phyloP scores from a whole-genome alignment of 78 protist species.

The Dictyostelium brefeldianum region DNA sequence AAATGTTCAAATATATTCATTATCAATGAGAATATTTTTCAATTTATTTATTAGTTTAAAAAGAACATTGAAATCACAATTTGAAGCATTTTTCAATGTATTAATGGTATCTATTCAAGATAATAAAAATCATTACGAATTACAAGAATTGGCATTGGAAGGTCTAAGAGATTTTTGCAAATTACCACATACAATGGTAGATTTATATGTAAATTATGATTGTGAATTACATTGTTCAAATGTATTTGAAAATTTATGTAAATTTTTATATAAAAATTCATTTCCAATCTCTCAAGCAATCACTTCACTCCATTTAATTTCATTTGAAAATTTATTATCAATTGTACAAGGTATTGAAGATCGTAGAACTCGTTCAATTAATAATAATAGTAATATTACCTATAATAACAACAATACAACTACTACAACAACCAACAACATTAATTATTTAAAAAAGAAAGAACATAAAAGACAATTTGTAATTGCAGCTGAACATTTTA shows the following conservation, averaged over 20 bases:
- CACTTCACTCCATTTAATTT: constrained; percentile 74
- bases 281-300: constrained; percentile 80
- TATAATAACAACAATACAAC: neutral
- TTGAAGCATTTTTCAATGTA: constrained; percentile 73
- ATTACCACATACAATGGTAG: constrained; percentile 71
- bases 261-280: constrained; percentile 81
- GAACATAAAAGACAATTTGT: constrained; percentile 23
- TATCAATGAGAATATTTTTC: constrained; percentile 68
- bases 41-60: constrained; percentile 62
- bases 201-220: constrained; percentile 88
- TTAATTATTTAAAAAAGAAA: constrained; percentile 18
- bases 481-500: constrained; percentile 66
- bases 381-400: neutral
- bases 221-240: constrained; percentile 87
- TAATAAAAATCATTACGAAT: constrained; percentile 6
- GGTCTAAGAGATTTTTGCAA: constrained; percentile 85
- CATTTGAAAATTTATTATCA: constrained; percentile 86
- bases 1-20: constrained; percentile 48
- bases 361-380: neutral
- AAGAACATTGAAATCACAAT: constrained; percentile 69
- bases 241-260: constrained; percentile 83
- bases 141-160: constrained; percentile 89
- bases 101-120: constrained; percentile 45
- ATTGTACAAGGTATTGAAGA: constrained; percentile 72
- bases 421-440: neutral